Evolutionary conservation across 345 rosid genomes (phyloP), one percentile per base, ranked within the genome.

Genomic region (Aegle marmelos): DNA sequence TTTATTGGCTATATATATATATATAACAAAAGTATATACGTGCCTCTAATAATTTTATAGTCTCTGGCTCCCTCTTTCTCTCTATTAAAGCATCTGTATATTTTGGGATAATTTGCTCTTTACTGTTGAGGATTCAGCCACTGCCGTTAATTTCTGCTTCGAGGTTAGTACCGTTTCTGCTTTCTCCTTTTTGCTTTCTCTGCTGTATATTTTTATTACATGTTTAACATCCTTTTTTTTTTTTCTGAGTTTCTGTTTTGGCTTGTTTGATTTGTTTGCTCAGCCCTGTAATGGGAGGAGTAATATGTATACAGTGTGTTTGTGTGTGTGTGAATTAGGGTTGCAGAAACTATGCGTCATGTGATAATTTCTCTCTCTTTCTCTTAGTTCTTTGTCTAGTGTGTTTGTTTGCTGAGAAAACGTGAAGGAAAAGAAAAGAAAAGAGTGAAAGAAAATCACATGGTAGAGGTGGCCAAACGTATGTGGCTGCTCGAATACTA

Each of bases 101-200:
- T 7, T 53, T 17, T 50, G 17, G 9, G 78, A 58, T 62, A 7
- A 77, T 59, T 68, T 50, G 58, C 50, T 37, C 25, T 77, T 67
- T 33, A n/a, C 11, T 27, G 25, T 58, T 48, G 10, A 65, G 74
- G 73, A 21, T 16, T 30, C 53, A 6, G 22, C 76, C 78, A 48
- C 63, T 21, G 68, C 7, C 22, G 21, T 31, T 31, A 25, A 75
- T 68, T 64, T 39, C 31, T 11, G 50, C 50, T n/a, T 68, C 25
- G 30, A 79, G 87, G 84, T 81, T 31, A 79, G 82, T 76, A 21
- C 4, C 13, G 30, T 61, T 60, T 59, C 21, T 34, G 36, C 9
- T 73, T 19, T 9, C 62, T 30, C 33, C 8, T 9, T 2, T 65
- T 19, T 34, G 68, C 68, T 63, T 19, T 19, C 8, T n/a, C 61